These are phyloP conservation scores for Geosmithia morbida DNA, from an alignment of 2,329 filamentous ascomycete species.

Conservation along the genomic window DNA sequence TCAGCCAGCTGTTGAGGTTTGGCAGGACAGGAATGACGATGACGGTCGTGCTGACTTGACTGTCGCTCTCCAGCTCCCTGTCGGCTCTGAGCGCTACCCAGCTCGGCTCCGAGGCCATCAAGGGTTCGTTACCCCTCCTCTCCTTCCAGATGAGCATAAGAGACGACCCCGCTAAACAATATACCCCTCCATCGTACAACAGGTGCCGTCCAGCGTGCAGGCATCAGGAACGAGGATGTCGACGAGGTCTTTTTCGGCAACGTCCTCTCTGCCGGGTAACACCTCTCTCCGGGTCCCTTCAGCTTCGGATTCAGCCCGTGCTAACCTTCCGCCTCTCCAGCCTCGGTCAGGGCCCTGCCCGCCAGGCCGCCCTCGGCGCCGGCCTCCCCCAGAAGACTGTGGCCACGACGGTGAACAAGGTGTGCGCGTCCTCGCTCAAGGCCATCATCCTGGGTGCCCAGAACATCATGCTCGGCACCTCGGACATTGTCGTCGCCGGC, in stretches of 20 bases:
- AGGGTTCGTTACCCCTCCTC: constrained; percentile 40
- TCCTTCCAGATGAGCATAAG: background rate
- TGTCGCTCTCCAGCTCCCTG: constrained; percentile 50
- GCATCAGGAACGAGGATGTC: constrained; percentile 79
- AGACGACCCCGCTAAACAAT: background rate
- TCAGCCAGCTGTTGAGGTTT: too few species aligned
- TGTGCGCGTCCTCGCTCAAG: constrained; percentile 92
- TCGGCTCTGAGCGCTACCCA: constrained; percentile 76
- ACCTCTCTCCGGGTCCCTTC: background rate
- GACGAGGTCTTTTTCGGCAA: constrained; percentile 98
- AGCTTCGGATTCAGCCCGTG: background rate
- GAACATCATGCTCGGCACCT: constrained; percentile 94
- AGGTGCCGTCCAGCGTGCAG: constrained; percentile 72
- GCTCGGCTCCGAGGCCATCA: constrained; percentile 84
- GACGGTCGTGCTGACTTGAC: constrained; percentile 3
- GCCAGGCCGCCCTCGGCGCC: constrained; percentile 82
- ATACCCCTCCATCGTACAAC: constrained; percentile 1
- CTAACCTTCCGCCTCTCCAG: constrained; percentile 29
- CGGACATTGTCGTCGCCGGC: constrained; percentile 82
- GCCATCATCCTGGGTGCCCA: constrained; percentile 88
- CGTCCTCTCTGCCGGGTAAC: constrained; percentile 88
- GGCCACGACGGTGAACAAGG: constrained; percentile 95
- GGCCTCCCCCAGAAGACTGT: constrained; percentile 69
- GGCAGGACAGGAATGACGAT: background rate
- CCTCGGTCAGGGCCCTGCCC: constrained; percentile 88